Conservation (phyloP, 1,284 basidiomycete genomes). For the Malassezia equina region DNA sequence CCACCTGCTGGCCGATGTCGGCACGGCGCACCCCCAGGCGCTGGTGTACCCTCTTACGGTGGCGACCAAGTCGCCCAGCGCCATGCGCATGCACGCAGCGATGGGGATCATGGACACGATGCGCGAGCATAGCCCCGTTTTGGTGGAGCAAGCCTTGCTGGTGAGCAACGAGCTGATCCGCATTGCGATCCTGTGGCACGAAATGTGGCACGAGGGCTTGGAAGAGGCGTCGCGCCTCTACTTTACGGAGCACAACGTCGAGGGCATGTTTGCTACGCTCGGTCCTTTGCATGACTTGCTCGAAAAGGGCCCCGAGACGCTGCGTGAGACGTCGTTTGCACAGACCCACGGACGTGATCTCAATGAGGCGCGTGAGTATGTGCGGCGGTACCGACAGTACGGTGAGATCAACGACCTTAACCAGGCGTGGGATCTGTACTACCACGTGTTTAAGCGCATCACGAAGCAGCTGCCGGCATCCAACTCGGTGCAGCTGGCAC, state of each 20-base stretch:
- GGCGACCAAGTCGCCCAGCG: conserved; percentile 87
- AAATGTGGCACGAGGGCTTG: conserved; percentile 95
- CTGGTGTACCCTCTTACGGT: conserved; percentile 96
- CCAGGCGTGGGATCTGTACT: conserved; percentile 99
- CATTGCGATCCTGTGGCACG: conserved; percentile 97
- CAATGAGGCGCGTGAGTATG: conserved; percentile 85
- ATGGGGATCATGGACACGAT: conserved; percentile 83
- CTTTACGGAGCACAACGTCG: conserved; percentile 97
- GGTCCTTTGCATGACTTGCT: conserved; percentile 90
- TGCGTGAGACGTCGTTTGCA: conserved; percentile 86
- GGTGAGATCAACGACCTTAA: conserved; percentile 80
- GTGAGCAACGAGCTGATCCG: conserved; percentile 93
- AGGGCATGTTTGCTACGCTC: conserved; percentile 89
- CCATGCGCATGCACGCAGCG: conserved; percentile 71
- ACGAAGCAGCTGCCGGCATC: conserved; percentile 85
- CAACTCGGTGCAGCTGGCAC: conserved; percentile 66
- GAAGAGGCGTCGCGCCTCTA: conserved; percentile 95
- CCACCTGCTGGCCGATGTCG: conserved; percentile 79
- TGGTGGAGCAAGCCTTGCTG: conserved; percentile 83
- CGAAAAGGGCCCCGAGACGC: conserved; percentile 89
- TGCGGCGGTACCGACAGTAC: conserved; percentile 72
- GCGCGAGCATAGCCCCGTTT: conserved; percentile 75
- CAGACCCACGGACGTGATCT: conserved; percentile 91
- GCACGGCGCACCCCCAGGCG: conserved; percentile 92
- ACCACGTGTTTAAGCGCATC: conserved; percentile 87